Conservation (phyloP, 2,329 filamentous ascomycete genomes). For the Sporothrix phasma region DNA sequence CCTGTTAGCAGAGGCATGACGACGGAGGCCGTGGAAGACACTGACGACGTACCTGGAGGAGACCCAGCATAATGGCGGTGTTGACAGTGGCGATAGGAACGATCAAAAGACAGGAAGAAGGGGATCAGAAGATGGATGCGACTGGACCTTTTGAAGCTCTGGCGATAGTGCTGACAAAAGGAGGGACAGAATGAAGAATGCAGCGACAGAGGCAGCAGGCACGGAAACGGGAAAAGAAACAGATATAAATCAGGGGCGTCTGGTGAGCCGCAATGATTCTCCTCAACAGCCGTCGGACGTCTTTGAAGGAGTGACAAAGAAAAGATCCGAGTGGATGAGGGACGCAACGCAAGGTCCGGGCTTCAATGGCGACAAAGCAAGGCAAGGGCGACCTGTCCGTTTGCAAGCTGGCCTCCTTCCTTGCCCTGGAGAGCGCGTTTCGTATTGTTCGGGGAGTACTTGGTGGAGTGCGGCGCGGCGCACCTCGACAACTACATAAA, state of each 20-base stretch:
- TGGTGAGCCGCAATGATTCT: background rate
- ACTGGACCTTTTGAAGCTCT: background rate
- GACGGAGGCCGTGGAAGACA: background rate
- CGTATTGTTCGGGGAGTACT: background rate
- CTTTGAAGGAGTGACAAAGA: background rate
- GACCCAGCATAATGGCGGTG: slow-evolving; percentile 31
- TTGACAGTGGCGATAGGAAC: background rate
- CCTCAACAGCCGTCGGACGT: background rate
- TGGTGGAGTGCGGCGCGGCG: background rate
- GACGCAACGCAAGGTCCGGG: background rate
- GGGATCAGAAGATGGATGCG: background rate
- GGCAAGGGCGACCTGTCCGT: slow-evolving; percentile 2
- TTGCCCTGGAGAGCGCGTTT: background rate
- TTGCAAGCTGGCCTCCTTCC: slow-evolving; percentile 6
- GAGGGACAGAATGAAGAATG: background rate
- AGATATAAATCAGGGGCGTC: background rate
- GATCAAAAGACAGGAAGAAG: too few relatives aligned
- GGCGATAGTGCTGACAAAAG: background rate
- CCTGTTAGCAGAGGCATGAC: background rate
- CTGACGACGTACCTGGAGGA: slow-evolving; percentile 30
- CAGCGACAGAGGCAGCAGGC: too few relatives aligned
- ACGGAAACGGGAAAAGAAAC: too few relatives aligned
- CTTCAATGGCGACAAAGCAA: background rate
- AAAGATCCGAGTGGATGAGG: background rate
- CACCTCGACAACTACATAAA: background rate